Evolutionary conservation across 1,139 yeast genomes (phyloP), one percentile per base, ranked within the genome.

Genomic region (Candida sp.): DNA sequence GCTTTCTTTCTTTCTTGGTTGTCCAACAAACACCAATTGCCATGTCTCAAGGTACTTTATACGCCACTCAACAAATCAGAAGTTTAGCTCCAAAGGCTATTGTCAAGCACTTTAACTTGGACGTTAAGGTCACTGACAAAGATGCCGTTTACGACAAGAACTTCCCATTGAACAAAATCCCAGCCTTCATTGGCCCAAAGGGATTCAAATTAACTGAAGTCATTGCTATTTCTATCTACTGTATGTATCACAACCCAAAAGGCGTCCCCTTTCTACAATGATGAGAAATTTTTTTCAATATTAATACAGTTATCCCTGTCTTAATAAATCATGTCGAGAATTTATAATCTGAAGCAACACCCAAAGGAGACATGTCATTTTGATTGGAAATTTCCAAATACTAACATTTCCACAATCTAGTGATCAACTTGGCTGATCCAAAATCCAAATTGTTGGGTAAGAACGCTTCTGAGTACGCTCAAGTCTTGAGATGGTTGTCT

Each of bases 281-380:
- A 86, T 84, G 88, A 84, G 75, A 77, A 63, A 49, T 65, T 59
- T 62, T 47, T 71, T 73, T 72, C 63, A 63, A 62, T 63, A 60
- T 69, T 78, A 75, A 77, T 68, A 85, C 91, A 87, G 93, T 88
- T 88, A 88, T 88, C 94, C 94, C 94, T 88, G 94, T 87, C 94
- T 88, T 86, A 88, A 88, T 70, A 80, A 62, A 82, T 67, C 68
- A 82, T 87, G 93, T 86, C 90, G 93, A 87, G 87, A 80, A 71
- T 65, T 63, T 69, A 58, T 59, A 69, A 58, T 77, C 85, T 81
- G 85, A 81, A 66, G 58, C 23, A 38, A 48, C 30, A 26, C n/a
- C 6, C 17, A 31, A 46, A 17, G 17, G 17, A 17, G 17, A 17
- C 17, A 17, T 17, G 17, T 17, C 17, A 17, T 17, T 17, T 17